Conservation (phyloP, 495 filamentous ascomycete genomes). For the Lasiosphaeriaceae sp. region DNA sequence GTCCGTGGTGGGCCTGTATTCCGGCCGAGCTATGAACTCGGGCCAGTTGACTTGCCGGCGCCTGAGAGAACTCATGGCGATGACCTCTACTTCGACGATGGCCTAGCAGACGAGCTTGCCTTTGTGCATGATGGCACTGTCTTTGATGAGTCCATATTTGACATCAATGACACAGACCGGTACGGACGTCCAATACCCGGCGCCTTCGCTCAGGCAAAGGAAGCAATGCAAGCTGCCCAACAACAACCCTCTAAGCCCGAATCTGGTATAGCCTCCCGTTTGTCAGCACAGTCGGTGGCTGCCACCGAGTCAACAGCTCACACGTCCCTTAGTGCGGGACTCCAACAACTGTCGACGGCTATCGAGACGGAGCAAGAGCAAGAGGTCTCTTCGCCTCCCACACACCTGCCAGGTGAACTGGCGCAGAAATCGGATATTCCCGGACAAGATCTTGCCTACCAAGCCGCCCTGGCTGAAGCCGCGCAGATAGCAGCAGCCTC, state of each 20-base stretch:
- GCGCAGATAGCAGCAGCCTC: slow-evolving; percentile 68
- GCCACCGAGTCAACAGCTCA: slow-evolving; percentile 36
- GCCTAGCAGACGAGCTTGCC: slow-evolving; percentile 51
- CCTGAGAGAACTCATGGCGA: slow-evolving; percentile 45
- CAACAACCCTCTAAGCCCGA: slow-evolving; percentile 31
- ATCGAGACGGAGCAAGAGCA: slow-evolving; percentile 1
- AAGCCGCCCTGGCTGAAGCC: slow-evolving; percentile 75
- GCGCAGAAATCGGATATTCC: slow-evolving; percentile 12
- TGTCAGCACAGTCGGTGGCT: slow-evolving; percentile 36
- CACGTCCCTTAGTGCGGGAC: slow-evolving; percentile 32
- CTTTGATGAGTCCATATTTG: slow-evolving; percentile 80
- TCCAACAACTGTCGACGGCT: slow-evolving; percentile 14
- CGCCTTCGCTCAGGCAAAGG: slow-evolving; percentile 42
- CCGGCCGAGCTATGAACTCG: slow-evolving; percentile 9
- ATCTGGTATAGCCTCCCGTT: slow-evolving; percentile 34
- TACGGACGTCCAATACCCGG: slow-evolving; percentile 52
- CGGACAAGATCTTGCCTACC: slow-evolving; percentile 64
- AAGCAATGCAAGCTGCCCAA: slow-evolving; percentile 30
- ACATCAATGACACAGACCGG: slow-evolving; percentile 57
- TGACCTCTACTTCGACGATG: slow-evolving; percentile 81
- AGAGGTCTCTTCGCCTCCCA: slow-evolving; percentile 8
- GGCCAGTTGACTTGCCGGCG: slow-evolving; percentile 18
- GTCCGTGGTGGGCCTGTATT: neutral
- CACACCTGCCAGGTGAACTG: slow-evolving; percentile 18
- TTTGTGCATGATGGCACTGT: slow-evolving; percentile 47